phyloP scores from a whole-genome alignment of 2,329 filamentous ascomycete species.

The Triangularia verruculosa region DNA sequence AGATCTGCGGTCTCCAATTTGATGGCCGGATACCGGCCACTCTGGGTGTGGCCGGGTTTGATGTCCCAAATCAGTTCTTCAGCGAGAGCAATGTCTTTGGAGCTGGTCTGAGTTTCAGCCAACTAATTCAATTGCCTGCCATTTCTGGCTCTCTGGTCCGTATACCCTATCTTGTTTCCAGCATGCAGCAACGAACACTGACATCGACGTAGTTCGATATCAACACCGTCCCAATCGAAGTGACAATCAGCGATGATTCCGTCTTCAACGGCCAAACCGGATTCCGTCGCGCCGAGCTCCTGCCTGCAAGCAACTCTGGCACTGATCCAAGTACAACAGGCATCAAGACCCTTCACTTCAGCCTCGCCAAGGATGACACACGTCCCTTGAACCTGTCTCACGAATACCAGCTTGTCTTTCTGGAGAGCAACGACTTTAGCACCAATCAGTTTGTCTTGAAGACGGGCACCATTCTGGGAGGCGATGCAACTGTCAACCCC shows the following conservation, averaged over 20 bases:
- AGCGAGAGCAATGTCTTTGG: constrained; percentile 53
- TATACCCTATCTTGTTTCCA: constrained; percentile 3
- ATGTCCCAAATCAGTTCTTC: constrained; percentile 42
- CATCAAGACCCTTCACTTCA: constrained; percentile 61
- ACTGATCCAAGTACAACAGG: constrained; percentile 51
- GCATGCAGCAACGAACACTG: background rate
- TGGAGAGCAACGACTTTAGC: constrained; percentile 46
- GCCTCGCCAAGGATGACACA: constrained; percentile 50
- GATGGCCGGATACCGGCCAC: constrained; percentile 45
- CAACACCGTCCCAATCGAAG: constrained; percentile 45
- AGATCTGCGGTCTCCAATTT: constrained; percentile 37
- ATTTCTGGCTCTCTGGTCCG: constrained; percentile 38
- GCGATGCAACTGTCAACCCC: constrained; percentile 33
- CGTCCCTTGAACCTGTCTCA: constrained; percentile 57
- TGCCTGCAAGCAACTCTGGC: constrained; percentile 48
- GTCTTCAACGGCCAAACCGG: constrained; percentile 60
- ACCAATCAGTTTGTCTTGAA: constrained; percentile 55
- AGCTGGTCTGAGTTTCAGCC: constrained; percentile 47
- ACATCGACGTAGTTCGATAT: constrained; percentile 41
- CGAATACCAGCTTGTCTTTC: constrained; percentile 57
- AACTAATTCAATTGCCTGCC: constrained; percentile 46
- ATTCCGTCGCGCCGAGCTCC: constrained; percentile 59
- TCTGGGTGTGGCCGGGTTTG: constrained; percentile 40
- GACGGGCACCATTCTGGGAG: constrained; percentile 49
- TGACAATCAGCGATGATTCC: constrained; percentile 55